phyloP scores from a whole-genome alignment of 176 grass and related monocot genomes.

The Avena atlantica region DNA sequence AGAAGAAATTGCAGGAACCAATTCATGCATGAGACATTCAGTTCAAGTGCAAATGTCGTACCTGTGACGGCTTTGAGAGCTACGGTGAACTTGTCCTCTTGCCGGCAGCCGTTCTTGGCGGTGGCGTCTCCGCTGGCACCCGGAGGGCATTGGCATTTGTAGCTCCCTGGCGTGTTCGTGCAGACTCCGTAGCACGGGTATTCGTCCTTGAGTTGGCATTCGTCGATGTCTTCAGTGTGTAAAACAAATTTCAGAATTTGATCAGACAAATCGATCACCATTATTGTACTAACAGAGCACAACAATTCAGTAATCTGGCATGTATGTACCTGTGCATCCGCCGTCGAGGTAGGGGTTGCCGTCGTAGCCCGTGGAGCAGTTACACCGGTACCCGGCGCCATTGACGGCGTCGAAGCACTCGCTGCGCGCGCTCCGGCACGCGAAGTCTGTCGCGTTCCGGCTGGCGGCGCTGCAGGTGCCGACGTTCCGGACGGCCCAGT shows the following conservation, averaged over 20 bases:
- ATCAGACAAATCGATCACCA: not conserved
- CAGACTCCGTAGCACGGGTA: conserved; percentile 56
- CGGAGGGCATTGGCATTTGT: conserved; percentile 46
- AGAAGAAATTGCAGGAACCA: not conserved
- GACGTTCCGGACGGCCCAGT: conserved; percentile 60
- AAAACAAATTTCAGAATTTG: not conserved
- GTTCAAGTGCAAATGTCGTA: not conserved
- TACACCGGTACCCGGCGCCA: not conserved
- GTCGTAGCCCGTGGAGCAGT: not conserved
- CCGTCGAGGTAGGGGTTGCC: conserved; percentile 67
- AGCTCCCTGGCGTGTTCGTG: conserved; percentile 31
- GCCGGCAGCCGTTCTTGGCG: conserved; percentile 27
- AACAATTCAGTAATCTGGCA: not conserved
- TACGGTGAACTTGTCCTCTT: conserved; percentile 54
- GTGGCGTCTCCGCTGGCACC: conserved; percentile 38
- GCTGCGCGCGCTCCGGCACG: conserved; percentile 34
- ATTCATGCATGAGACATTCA: not conserved
- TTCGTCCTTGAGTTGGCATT: conserved; percentile 20
- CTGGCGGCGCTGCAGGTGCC: conserved; percentile 37
- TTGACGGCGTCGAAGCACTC: conserved; percentile 3
- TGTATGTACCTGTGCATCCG: conserved; percentile 59
- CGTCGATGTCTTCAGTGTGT: conserved; percentile 60
- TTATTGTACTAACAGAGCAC: not conserved
- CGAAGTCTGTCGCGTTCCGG: conserved; percentile 46
- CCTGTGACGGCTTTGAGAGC: conserved; percentile 62